Conservation (phyloP, 2,329 filamentous ascomycete genomes). For the Nemania sp. region DNA sequence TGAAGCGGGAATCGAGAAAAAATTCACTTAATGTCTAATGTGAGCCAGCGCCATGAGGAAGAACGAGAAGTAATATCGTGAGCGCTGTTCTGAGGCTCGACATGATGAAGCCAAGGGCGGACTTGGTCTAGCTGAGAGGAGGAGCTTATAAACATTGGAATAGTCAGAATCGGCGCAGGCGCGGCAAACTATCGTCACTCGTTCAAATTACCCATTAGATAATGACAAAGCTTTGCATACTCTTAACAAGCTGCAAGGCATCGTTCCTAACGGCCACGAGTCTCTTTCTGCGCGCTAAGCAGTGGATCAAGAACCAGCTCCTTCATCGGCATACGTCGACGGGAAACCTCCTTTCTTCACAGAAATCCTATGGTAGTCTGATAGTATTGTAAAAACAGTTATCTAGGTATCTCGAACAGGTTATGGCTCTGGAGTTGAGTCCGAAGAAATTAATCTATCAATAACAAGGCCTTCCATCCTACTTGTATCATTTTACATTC, state of each 20-base stretch:
- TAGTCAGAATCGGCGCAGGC: conserved; percentile 1
- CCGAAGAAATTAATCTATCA: too few relatives aligned
- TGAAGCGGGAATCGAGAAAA: background rate
- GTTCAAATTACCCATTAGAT: background rate
- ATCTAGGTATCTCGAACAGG: too few relatives aligned
- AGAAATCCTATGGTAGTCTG: too few relatives aligned
- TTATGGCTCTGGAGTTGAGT: background rate
- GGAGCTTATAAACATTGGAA: conserved; percentile 6
- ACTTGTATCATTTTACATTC: too few relatives aligned
- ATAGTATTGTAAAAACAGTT: too few relatives aligned
- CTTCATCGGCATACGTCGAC: too few relatives aligned
- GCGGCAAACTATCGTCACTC: conserved; percentile 1
- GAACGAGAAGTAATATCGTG: background rate
- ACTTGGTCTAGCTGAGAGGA: conserved; percentile 2
- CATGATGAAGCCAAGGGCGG: conserved; percentile 1
- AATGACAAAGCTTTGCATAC: conserved; percentile 4
- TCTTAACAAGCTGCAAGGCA: background rate
- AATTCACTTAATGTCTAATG: conserved; percentile 38
- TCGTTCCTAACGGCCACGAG: background rate
- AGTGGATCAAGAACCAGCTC: too few relatives aligned
- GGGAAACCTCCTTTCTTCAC: too few relatives aligned
- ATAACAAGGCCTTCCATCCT: too few relatives aligned
- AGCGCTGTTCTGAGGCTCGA: background rate
- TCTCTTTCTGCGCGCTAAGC: too few relatives aligned
- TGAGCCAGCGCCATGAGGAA: conserved; percentile 11